Conservation (phyloP, 2,329 filamentous ascomycete species). For the Cladophialophora bantiana region DNA sequence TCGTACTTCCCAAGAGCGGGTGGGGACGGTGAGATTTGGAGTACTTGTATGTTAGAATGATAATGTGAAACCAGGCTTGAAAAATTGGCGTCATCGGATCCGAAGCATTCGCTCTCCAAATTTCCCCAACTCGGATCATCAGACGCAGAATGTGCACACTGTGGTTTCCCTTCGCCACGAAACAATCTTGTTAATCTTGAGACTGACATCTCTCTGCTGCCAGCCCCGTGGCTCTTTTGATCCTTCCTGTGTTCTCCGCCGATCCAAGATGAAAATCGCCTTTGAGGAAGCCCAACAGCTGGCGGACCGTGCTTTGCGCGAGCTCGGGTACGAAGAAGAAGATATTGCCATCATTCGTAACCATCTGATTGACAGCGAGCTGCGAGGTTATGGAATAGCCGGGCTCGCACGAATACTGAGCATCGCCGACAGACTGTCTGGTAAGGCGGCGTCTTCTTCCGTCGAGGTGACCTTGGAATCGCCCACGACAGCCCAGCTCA, state of each 20-base stretch:
- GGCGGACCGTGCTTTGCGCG: slow-evolving; percentile 15
- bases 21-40: neutral
- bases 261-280: slow-evolving; percentile 8
- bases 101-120: neutral
- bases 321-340: slow-evolving; percentile 20
- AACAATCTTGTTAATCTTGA: neutral
- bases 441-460: slow-evolving; percentile 4
- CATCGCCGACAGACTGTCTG: slow-evolving; percentile 21
- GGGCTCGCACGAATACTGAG: slow-evolving; percentile 31
- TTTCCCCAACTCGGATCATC: slow-evolving; percentile 2
- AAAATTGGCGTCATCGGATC: neutral
- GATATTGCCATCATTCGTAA: slow-evolving; percentile 23
- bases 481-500: slow-evolving; percentile 27
- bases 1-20: too few species aligned
- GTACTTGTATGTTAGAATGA: neutral
- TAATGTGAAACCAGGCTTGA: neutral
- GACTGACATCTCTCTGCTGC: neutral
- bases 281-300: slow-evolving; percentile 8
- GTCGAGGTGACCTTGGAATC: slow-evolving; percentile 17
- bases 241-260: neutral
- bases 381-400: slow-evolving; percentile 32
- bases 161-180: too few species aligned
- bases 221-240: neutral
- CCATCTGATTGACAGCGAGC: slow-evolving; percentile 33
- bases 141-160: neutral